Conservation (phyloP, 371 early-diverging fungal genomes). For the Dentiscutata heterogama region DNA sequence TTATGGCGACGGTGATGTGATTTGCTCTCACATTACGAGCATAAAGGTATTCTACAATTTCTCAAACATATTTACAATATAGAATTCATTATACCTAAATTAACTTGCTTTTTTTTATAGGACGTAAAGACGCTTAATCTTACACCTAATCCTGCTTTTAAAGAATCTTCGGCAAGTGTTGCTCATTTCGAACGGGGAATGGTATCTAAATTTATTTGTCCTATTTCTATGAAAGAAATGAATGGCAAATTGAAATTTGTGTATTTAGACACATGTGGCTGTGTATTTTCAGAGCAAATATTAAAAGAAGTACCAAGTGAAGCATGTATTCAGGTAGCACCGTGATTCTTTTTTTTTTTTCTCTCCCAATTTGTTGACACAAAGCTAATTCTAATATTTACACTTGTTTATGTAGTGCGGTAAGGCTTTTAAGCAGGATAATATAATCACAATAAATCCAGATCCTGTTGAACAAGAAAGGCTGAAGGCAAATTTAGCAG, state of each 20-base stretch:
- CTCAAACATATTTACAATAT: neutral
- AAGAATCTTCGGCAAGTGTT: constrained; percentile 58
- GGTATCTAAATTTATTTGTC: constrained; percentile 83
- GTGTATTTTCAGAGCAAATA: constrained; percentile 88
- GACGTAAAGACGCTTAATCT: constrained; percentile 84
- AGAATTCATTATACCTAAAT: neutral
- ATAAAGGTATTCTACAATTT: constrained; percentile 38
- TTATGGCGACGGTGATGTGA: constrained; percentile 86
- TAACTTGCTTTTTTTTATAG: constrained; percentile 53
- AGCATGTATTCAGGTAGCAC: constrained; percentile 67
- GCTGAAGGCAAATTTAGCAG: constrained; percentile 65
- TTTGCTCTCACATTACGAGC: constrained; percentile 82
- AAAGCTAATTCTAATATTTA: neutral
- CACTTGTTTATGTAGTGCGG: constrained; percentile 66
- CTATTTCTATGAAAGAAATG: constrained; percentile 94
- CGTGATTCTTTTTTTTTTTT: constrained; percentile 36
- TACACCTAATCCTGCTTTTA: constrained; percentile 76
- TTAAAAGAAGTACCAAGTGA: constrained; percentile 77
- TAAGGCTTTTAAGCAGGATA: constrained; percentile 64
- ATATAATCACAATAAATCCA: constrained; percentile 86
- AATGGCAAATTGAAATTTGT: constrained; percentile 89
- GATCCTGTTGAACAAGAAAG: constrained; percentile 67
- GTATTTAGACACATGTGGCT: constrained; percentile 85
- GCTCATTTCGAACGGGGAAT: constrained; percentile 63
- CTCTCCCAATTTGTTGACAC: neutral